Percentiles rank a stretch among this genome's conserved stretches.
phyloP scores from a whole-genome alignment of 2,329 filamentous ascomycete genomes.

The Trichophyton verrucosum region DNA sequence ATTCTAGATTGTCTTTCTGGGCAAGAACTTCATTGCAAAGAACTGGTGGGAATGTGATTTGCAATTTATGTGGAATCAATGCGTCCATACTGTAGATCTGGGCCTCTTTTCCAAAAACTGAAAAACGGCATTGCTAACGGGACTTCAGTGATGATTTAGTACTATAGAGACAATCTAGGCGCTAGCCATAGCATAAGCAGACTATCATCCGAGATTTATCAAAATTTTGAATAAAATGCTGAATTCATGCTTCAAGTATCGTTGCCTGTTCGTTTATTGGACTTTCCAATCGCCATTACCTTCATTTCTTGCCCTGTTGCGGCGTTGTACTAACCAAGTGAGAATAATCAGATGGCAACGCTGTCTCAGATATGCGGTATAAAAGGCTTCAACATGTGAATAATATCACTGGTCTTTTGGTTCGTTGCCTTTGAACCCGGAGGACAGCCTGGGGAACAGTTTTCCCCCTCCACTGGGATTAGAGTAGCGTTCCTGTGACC shows the following conservation, averaged over 20 bases:
- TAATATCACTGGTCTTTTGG: too few species aligned
- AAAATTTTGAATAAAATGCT: neutral
- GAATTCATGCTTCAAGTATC: neutral
- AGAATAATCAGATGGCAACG: too few species aligned
- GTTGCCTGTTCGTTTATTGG: neutral
- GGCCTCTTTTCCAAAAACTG: constrained; percentile 65
- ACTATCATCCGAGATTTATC: too few species aligned
- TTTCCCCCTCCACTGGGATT: too few species aligned
- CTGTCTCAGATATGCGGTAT: too few species aligned
- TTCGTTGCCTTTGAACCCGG: too few species aligned
- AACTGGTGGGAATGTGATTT: constrained; percentile 75
- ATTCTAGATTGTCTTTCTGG: constrained; percentile 58
- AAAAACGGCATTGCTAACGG: constrained; percentile 60
- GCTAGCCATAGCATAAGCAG: neutral
- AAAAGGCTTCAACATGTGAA: too few species aligned
- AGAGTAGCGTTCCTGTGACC: too few species aligned
- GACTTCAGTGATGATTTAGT: constrained; percentile 35
- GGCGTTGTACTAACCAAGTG: too few species aligned
- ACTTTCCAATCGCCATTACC: too few species aligned
- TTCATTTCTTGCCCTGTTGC: too few species aligned
- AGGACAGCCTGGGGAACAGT: too few species aligned
- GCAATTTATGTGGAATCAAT: constrained; percentile 65
- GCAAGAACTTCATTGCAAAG: constrained; percentile 66
- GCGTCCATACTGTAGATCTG: constrained; percentile 59
- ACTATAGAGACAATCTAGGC: neutral